These are phyloP conservation scores for Cenchrus fungigraminus DNA, from an alignment of 176 grass and related monocot species.

Conservation along the genomic window DNA sequence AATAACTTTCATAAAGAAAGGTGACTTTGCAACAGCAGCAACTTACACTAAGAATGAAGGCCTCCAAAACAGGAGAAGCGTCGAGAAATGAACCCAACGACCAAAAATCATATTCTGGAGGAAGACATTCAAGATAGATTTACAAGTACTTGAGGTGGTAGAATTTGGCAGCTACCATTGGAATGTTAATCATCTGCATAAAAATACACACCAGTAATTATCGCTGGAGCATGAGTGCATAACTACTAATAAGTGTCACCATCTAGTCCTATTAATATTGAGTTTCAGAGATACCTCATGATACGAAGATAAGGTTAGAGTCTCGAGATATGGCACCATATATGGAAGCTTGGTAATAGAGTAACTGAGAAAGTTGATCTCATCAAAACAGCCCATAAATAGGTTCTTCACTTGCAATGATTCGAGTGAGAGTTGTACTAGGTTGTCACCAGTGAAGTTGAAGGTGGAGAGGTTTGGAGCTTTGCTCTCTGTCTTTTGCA, in stretches of 20 bases:
- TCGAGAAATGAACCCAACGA: not conserved
- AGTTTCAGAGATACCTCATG: constrained; percentile 17
- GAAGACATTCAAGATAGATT: not conserved
- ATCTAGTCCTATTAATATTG: not conserved
- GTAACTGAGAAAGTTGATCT: not conserved
- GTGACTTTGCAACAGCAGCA: not conserved
- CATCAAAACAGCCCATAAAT: not conserved
- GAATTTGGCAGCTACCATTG: not conserved
- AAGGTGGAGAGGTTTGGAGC: constrained; percentile 9
- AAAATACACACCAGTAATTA: not conserved
- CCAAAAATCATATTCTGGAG: not conserved
- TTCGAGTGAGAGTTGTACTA: not conserved
- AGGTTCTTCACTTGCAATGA: not conserved
- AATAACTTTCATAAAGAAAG: not conserved
- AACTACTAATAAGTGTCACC: not conserved
- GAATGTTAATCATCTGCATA: not conserved
- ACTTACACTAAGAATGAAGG: constrained; percentile 5
- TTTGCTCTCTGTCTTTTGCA: constrained; percentile 7
- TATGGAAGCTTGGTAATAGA: not conserved
- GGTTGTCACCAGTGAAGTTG: not conserved
- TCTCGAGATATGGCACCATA: constrained; percentile 1
- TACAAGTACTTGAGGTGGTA: not conserved
- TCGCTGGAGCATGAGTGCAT: not conserved
- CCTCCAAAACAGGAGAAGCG: not conserved
- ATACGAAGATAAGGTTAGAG: not conserved